These are phyloP conservation scores for Symmetrospora coprosmae DNA, from an alignment of 768 basidiomycete genomes.

Conservation along the genomic window DNA sequence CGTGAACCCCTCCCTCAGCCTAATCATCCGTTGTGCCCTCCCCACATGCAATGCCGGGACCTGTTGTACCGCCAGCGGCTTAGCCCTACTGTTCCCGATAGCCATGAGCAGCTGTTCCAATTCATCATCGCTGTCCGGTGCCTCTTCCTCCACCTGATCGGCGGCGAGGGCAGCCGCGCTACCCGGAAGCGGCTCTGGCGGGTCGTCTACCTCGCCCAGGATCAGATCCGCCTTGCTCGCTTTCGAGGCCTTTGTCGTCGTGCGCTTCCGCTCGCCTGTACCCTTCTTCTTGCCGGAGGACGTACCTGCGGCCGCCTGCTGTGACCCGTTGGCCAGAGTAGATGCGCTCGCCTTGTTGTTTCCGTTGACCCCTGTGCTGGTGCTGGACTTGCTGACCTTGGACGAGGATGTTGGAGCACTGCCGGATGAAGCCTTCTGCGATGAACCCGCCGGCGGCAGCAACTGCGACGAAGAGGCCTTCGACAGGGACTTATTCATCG, in stretches of 20 bases:
- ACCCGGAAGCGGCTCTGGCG: background rate
- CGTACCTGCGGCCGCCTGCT: no score
- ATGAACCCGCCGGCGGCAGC: no score
- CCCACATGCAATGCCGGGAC: no score
- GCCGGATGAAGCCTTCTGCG: no score
- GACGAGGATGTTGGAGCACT: no score
- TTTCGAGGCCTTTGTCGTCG: background rate
- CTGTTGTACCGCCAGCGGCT: background rate
- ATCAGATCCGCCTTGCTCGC: conserved; percentile 13
- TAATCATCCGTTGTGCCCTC: no score
- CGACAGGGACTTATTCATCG: no score
- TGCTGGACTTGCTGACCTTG: no score
- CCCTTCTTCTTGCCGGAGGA: conserved; percentile 3
- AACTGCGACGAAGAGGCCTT: no score
- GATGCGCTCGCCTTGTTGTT: no score
- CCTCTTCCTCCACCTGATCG: conserved; percentile 9
- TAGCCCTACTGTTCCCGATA: conserved; percentile 1
- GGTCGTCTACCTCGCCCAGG: conserved; percentile 18
- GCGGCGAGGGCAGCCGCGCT: background rate
- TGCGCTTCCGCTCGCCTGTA: background rate
- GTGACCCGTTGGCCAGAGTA: no score
- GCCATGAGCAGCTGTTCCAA: conserved; percentile 16
- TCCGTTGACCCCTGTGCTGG: no score
- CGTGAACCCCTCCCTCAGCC: conserved; percentile 12
- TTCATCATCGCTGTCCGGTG: conserved; percentile 15